Evolutionary conservation across 495 filamentous ascomycete genomes (phyloP).

Genomic region (Xylaria palmicola): DNA sequence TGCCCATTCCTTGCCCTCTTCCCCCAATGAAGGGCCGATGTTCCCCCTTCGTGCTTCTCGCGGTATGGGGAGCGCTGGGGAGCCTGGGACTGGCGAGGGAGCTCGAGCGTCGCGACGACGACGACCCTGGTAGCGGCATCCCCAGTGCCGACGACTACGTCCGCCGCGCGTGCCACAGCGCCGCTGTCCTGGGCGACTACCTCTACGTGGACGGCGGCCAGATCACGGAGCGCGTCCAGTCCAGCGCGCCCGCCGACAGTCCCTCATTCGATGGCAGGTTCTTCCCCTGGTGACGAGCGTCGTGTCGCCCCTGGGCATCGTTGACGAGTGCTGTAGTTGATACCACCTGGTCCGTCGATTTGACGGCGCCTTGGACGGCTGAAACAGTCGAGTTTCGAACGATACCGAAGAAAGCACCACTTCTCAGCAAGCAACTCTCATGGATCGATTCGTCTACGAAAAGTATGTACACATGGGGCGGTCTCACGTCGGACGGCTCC

Average conservation of each 20-base stretch:
- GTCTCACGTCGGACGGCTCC: constrained; percentile 16
- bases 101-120: constrained; percentile 22
- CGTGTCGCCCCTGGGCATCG: background rate
- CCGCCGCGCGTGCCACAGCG: constrained; percentile 25
- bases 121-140: background rate
- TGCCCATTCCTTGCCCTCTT: constrained; percentile 20
- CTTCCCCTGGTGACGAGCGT: background rate
- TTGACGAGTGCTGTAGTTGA: constrained; percentile 21
- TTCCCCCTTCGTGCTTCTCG: constrained; percentile 26
- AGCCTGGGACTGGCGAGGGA: constrained; percentile 17
- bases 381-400: constrained; percentile 24
- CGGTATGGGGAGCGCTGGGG: constrained; percentile 27
- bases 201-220: constrained; percentile 36
- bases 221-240: constrained; percentile 22
- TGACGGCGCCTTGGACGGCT: constrained; percentile 37
- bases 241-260: constrained; percentile 18
- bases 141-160: constrained; percentile 25
- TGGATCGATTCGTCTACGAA: constrained; percentile 29
- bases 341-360: constrained; percentile 38
- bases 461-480: constrained; percentile 39
- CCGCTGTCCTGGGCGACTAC: constrained; percentile 26
- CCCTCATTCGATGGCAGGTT: constrained; percentile 9
- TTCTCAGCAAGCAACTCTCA: constrained; percentile 24
- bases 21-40: constrained; percentile 34
- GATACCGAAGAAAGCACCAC: constrained; percentile 26